Evolutionary conservation across 176 grass and related monocot genomes (phyloP), one percentile per base, ranked within the genome.

Genomic region (Oryza rufipogon): DNA sequence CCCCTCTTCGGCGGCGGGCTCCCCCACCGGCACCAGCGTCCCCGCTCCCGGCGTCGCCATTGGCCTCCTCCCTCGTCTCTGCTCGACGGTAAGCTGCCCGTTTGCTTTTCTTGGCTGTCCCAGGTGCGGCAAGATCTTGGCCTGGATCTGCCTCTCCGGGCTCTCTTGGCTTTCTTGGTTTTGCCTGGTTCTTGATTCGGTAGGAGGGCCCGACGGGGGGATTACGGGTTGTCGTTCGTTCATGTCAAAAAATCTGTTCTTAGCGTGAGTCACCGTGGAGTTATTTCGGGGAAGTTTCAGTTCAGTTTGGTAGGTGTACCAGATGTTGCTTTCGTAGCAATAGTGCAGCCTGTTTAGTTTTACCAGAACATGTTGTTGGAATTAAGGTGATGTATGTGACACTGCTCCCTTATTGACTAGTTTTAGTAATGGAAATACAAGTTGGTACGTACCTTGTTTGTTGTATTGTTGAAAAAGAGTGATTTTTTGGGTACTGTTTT

Each of bases 71-170:
- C 61, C 13, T 66, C 20, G 4, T 14, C 66, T 32, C 69, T 64
- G 30, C 45, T 47, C 58, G 52, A 20, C 39, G 79, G 88, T 90
- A 90, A 86, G 74, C 79, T 56, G 52, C 38, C 79, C 45, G 52
- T 32, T 49, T 52, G 15, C 25, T 14, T 86, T 82, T 75, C 70
- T 68, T 74, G 23, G 23, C 32, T 68, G 39, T 70, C 68, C 74
- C 47, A 63, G 52, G 52, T 85, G 77, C 64, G 44, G 82, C 70
- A 34, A 79, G 79, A 86, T 90, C 88, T 67, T 86, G 80, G 20
- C 48, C 28, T 41, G 80, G 88, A 90, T 90, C 84, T 74, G 80
- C 84, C 12, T 20, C 58, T 20, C 46, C 88, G 25, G 60, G 19
- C 33, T 9, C 64, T 48, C 82, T 64, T 71, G 26, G 19, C 26